phyloP scores from a whole-genome alignment of 192 early-diverging fungal species.

The Thamnidium elegans region DNA sequence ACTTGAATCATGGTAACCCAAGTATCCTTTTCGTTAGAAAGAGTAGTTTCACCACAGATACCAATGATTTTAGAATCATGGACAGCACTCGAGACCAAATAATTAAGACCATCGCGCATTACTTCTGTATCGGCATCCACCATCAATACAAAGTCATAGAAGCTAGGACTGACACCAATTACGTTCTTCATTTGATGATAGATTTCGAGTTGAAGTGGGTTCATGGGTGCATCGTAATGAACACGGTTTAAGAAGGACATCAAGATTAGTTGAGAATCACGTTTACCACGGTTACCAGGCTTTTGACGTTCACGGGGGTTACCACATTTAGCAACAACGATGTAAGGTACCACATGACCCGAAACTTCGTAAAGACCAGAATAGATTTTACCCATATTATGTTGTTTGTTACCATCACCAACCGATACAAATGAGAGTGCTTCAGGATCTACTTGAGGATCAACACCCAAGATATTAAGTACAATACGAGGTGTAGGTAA shows the following conservation, averaged over 20 bases:
- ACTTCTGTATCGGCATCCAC: constrained; percentile 99
- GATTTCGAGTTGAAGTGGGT: constrained; percentile 93
- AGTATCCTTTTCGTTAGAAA: constrained; percentile 92
- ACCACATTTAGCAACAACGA: constrained; percentile 94
- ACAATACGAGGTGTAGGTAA: constrained; percentile 92
- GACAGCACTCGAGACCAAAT: constrained; percentile 84
- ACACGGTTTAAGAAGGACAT: constrained; percentile 98
- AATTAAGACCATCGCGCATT: constrained; percentile 83
- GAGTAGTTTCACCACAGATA: constrained; percentile 92
- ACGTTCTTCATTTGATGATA: constrained; percentile 99
- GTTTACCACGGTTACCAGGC: constrained; percentile 98
- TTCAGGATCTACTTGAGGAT: constrained; percentile 72
- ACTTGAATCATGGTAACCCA: constrained; percentile 99
- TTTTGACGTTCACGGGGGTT: constrained; percentile 77
- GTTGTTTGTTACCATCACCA: constrained; percentile 87
- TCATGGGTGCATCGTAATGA: constrained; percentile 91
- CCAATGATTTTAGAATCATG: constrained; percentile 93
- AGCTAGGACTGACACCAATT: constrained; percentile 92
- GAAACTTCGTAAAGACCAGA: constrained; percentile 91
- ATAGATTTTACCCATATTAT: constrained; percentile 96
- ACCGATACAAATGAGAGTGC: constrained; percentile 82
- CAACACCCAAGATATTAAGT: constrained; percentile 85
- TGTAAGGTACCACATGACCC: constrained; percentile 91
- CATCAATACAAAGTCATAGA: constrained; percentile 97
- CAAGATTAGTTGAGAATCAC: constrained; percentile 96